Evolutionary conservation across 371 early-diverging fungal genomes (phyloP), one percentile per base, ranked within the genome.

Genomic region (Batkoa obscura): DNA sequence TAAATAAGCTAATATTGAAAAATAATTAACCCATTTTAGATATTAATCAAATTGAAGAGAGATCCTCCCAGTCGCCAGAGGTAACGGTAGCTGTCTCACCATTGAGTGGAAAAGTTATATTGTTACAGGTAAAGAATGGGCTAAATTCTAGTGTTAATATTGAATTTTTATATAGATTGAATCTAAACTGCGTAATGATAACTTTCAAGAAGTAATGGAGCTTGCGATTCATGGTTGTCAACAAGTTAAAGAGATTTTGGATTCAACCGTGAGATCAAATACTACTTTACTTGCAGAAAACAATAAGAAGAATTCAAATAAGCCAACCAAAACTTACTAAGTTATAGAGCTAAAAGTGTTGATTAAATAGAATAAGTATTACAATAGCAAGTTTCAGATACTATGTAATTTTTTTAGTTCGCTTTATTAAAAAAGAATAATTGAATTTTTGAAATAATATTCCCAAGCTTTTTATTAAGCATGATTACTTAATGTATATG

Each of bases 1-100:
- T 5, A 4, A 2, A 34, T 59, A 46, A 5, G 2, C 9, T 42
- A 39, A 35, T 8, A 34, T 33, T 47, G 12, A 50, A 33, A 48
- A 55, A 41, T 42, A 17, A 2, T 35, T 50, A 3, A 47, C 23
- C 0, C 43, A 9, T 35, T 33, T 15, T 69, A 76, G 94, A 96
- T 63, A 66, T 94, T 46, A 95, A 94, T 52, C 70, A 78, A 55
- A 69, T 85, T 42, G 97, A 96, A 63, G 96, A 94, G 64, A 12
- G 49, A 8, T 75, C 83, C 12, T 72, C 81, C 3, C 88, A 86
- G 57, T 80, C 81, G 15, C 93, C 96, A 2, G 85, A 84, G 42
- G 70, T 95, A 13, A 94, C 96, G 1, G 75, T 94, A 3, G 95
- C 90, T 1, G 64, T 90, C 54, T 62, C 89, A 58, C 90, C 94